A percentile compares a stretch with the other conserved stretches of the same genome.
Evolutionary conservation across 805 yeast genomes (phyloP).

Genomic region (Jamesozyma gamospora): DNA sequence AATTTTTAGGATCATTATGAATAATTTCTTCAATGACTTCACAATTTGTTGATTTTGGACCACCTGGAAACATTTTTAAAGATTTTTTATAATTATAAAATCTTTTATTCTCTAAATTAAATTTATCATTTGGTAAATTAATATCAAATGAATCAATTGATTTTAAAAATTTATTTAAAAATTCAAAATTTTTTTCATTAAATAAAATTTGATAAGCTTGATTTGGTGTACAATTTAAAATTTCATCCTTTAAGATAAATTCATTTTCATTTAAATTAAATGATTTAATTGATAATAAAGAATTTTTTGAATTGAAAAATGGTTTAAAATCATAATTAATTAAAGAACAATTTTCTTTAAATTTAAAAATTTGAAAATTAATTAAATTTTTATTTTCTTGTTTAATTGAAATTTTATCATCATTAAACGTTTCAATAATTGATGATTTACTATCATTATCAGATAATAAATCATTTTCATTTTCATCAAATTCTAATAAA

Average conservation of each 20-base stretch:
- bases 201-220: conserved; percentile 67
- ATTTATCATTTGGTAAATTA: conserved; percentile 29
- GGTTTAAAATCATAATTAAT: conserved; percentile 59
- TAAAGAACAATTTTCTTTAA: conserved; percentile 33
- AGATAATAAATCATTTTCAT: background rate
- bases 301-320: conserved; percentile 46
- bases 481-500: conserved; percentile 8
- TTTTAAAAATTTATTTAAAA: conserved; percentile 35
- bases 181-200: conserved; percentile 44
- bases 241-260: conserved; percentile 39
- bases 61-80: conserved; percentile 61
- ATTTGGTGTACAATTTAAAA: conserved; percentile 50
- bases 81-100: conserved; percentile 60
- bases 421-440: too few species aligned
- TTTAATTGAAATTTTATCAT: too few species aligned
- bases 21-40: conserved; percentile 57
- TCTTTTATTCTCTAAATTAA: conserved; percentile 25
- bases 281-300: too few species aligned
- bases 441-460: conserved; percentile 15
- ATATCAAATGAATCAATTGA: conserved; percentile 32
- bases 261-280: conserved; percentile 40
- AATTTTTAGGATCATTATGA: conserved; percentile 37
- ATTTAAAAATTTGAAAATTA: conserved; percentile 5
- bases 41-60: conserved; percentile 87
- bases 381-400: conserved; percentile 3